phyloP scores from a whole-genome alignment of 2,329 filamentous ascomycete species.

The Penicillium sp. region DNA sequence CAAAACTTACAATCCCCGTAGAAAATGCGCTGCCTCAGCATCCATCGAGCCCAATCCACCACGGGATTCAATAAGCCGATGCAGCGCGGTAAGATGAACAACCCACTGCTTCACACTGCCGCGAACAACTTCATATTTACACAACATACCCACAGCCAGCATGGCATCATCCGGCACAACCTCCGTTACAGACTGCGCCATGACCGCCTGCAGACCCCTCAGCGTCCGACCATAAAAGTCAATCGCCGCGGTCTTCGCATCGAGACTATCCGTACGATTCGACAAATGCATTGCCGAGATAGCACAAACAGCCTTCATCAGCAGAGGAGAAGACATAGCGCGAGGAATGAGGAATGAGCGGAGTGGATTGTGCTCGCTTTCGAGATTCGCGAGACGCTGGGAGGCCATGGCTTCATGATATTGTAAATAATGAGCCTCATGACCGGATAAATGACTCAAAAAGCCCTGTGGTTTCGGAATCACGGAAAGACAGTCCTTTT shows the following conservation, averaged over 20 bases:
- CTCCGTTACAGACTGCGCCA: constrained; percentile 28
- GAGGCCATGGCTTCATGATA: constrained; percentile 46
- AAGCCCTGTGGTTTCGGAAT: constrained; percentile 25
- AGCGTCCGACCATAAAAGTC: constrained; percentile 44
- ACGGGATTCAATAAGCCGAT: constrained; percentile 41
- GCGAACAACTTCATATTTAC: constrained; percentile 48
- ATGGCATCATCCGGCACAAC: constrained; percentile 40
- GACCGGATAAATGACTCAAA: constrained; percentile 37
- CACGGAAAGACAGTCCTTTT: constrained; percentile 16
- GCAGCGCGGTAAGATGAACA: constrained; percentile 44
- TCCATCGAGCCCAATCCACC: constrained; percentile 41
- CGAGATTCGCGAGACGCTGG: constrained; percentile 44
- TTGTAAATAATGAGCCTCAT: constrained; percentile 46
- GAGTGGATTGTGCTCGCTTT: constrained; percentile 45
- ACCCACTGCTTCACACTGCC: constrained; percentile 48
- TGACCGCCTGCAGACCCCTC: constrained; percentile 38
- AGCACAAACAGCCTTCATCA: constrained; percentile 48
- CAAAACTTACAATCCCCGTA: constrained; percentile 42
- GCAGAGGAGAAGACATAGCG: constrained; percentile 44
- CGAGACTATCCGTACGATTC: constrained; percentile 37
- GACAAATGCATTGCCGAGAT: constrained; percentile 46
- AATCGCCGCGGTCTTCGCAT: constrained; percentile 38
- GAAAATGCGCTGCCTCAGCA: constrained; percentile 40
- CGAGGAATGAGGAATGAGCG: constrained; percentile 45
- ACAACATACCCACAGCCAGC: constrained; percentile 45